A percentile compares a stretch with the other conserved stretches of the same genome.
Conservation (phyloP, 495 filamentous ascomycete species). For the Hypoxylon cercidicola region DNA sequence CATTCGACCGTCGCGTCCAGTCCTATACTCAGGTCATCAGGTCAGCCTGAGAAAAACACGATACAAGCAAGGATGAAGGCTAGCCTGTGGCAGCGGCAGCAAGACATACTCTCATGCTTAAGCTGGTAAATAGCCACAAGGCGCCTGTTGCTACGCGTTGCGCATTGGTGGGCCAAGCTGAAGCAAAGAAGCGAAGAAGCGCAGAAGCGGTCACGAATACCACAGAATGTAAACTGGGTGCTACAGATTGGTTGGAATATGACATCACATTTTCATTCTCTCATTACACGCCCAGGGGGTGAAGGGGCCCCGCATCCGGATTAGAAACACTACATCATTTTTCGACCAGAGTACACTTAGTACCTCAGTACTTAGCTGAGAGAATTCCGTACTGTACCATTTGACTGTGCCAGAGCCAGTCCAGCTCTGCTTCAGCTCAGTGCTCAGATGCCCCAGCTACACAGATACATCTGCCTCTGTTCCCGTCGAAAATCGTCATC, state of each 20-base stretch:
- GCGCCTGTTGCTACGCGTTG: conserved; percentile 16
- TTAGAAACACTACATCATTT: conserved; percentile 26
- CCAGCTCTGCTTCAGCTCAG: conserved; percentile 40
- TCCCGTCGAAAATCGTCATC: conserved; percentile 37
- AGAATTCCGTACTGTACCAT: conserved; percentile 24
- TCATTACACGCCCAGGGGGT: conserved; percentile 30
- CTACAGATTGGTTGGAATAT: conserved; percentile 16
- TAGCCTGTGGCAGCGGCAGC: not conserved
- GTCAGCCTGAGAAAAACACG: not conserved
- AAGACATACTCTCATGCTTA: not conserved
- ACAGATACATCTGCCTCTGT: conserved; percentile 10
- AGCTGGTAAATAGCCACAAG: conserved; percentile 2
- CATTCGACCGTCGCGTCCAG: conserved; percentile 16
- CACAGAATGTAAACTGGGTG: not conserved
- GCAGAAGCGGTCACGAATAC: conserved; percentile 14
- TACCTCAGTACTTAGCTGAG: conserved; percentile 10
- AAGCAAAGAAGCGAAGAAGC: conserved; percentile 12
- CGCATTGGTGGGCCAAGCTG: conserved; percentile 16
- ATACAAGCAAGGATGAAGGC: not conserved
- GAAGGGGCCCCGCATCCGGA: conserved; percentile 32
- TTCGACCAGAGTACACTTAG: not conserved
- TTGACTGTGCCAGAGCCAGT: conserved; percentile 23
- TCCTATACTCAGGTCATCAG: not conserved
- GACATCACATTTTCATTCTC: conserved; percentile 28
- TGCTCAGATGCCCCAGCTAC: conserved; percentile 22